These are phyloP conservation scores for Ophiosphaerella herpotricha DNA, from an alignment of 2,329 filamentous ascomycete species.

Conservation along the genomic window DNA sequence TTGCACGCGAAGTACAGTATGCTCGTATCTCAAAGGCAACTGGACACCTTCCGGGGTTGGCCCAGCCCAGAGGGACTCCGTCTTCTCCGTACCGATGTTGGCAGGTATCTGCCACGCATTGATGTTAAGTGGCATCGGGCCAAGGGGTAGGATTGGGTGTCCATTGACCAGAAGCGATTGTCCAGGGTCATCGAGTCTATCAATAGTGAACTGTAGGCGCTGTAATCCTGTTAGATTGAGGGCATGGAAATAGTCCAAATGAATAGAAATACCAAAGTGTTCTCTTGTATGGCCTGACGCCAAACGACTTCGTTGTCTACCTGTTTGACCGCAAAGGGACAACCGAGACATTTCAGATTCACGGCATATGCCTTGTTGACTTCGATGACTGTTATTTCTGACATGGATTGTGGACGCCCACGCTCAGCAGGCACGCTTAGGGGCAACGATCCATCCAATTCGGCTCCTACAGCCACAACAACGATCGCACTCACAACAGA, in stretches of 20 bases:
- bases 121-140: conserved; percentile 26
- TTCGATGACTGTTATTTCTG: conserved; percentile 22
- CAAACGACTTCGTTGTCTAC: conserved; percentile 9
- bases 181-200: conserved; percentile 9
- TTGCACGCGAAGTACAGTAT: conserved; percentile 24
- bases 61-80: conserved; percentile 12
- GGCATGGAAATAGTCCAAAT: too few species aligned
- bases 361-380: conserved; percentile 30
- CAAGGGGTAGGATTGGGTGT: conserved; percentile 24
- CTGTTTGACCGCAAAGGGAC: conserved; percentile 26
- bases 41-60: conserved; percentile 7
- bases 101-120: conserved; percentile 26
- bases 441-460: conserved; percentile 1
- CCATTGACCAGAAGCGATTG: conserved; percentile 28
- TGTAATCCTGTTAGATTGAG: conserved; percentile 7
- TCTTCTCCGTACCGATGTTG: conserved; percentile 12
- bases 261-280: conserved; percentile 27
- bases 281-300: conserved; percentile 24
- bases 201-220: conserved; percentile 32
- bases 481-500: conserved; percentile 10
- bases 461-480: conserved; percentile 9
- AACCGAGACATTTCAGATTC: conserved; percentile 35
- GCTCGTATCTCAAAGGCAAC: conserved; percentile 32
- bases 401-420: conserved; percentile 3
- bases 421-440: neutral